Percentiles rank a stretch among this genome's conserved stretches.
Conservation (phyloP, 495 filamentous ascomycete genomes). For the Filosporella fistucella region DNA sequence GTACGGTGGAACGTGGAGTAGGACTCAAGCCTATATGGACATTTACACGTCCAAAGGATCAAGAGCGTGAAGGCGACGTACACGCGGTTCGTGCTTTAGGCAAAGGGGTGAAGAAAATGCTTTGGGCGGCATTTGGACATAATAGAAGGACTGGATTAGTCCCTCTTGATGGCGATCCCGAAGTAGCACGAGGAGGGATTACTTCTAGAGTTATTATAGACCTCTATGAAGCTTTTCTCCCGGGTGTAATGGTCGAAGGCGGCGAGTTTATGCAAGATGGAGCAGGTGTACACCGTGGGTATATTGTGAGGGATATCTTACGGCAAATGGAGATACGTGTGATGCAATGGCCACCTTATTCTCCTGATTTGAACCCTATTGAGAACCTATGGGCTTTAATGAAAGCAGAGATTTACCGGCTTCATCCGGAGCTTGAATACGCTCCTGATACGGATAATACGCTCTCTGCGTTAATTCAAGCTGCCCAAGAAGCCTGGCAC, state of each 20-base stretch:
- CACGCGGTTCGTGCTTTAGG: too few relatives aligned
- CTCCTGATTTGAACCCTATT: constrained; percentile 4
- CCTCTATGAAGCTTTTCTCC: too few relatives aligned
- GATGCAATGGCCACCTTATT: too few relatives aligned
- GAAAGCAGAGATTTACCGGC: background rate
- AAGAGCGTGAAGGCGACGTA: too few relatives aligned
- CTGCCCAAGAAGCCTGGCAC: background rate
- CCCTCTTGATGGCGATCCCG: background rate
- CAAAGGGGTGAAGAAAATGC: constrained; percentile 4
- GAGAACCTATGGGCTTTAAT: too few relatives aligned
- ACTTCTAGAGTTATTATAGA: background rate
- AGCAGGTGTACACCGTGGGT: background rate
- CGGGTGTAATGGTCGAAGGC: background rate
- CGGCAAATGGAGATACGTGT: background rate
- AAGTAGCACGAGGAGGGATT: background rate
- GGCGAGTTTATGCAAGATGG: constrained; percentile 1
- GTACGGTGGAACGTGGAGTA: too few relatives aligned
- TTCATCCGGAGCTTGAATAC: too few relatives aligned
- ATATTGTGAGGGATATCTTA: background rate
- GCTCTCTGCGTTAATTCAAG: too few relatives aligned
- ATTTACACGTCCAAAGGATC: too few relatives aligned
- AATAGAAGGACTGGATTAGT: background rate
- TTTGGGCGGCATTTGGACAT: constrained; percentile 9
- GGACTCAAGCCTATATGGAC: too few relatives aligned
- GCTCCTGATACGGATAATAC: too few relatives aligned